Evolutionary conservation across 2,329 filamentous ascomycete species (phyloP), one percentile per base, ranked within the genome.

Genomic region (Periconia digitata): DNA sequence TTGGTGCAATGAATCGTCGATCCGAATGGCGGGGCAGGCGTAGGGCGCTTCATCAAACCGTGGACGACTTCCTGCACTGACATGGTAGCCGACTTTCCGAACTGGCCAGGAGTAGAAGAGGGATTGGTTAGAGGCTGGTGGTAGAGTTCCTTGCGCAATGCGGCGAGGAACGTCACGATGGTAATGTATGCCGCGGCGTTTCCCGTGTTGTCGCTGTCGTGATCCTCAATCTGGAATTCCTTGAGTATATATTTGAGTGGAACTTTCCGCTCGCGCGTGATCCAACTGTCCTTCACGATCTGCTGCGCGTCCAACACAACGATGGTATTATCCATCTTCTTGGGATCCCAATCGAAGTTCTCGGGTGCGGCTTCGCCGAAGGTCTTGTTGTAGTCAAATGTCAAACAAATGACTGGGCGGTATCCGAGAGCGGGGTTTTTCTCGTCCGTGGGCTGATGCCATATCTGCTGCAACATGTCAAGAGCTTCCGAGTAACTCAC

Each of bases 101-200:
- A 43, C 20, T 42, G 43, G 8, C 51, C 55, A 3, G 54, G 43
- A 43, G 53, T 58, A 1, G 49, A 46, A 7, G 34, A 47, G 1
- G 32, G 40, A 22, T 55, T 57, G 3, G 29, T 17, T 7, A 35
- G 6, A 0, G 39, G 35, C 1, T 34, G 24, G 36, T 18, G 17
- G 24, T 60, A 58, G 5, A 55, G 17, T 12, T 53, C 38, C 7
- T 46, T 32, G 12, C 56, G 47, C 6, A 56, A 18, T 1, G 47
- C 42, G 1, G 49, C 57, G 2, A 59, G 53, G 13, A 57, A 27
- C 0, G 57, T 54, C 8, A 51, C 23, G 5, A 55, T 46, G n/a
- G 44, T 53, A 36, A 51, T 47, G 39, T 58, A 59, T 6, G 53
- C 45, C 2, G 53, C 51, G n/a, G 48, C 47, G 15, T 63, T 59